phyloP scores from a whole-genome alignment of 1,284 basidiomycete species.

The Leccinum pachyderme region DNA sequence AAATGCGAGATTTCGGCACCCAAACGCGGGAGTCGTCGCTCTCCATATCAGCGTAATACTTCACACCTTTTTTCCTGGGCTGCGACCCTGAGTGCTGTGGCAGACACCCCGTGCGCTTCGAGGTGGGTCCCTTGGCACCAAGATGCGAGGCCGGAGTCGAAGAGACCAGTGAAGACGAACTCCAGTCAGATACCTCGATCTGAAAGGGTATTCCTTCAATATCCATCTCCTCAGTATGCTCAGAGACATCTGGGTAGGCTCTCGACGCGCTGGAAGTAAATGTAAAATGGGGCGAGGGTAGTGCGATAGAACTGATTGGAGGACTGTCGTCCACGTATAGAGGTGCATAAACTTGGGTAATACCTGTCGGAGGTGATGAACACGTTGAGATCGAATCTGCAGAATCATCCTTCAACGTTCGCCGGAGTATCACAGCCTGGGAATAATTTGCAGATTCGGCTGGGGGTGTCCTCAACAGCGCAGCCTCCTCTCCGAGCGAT shows the following conservation, averaged over 20 bases:
- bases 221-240: neutral
- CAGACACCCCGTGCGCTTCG: constrained; percentile 5
- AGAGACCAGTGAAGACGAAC: neutral
- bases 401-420: constrained; percentile 12
- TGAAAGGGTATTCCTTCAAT: neutral
- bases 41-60: constrained; percentile 20
- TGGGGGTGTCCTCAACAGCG: constrained; percentile 18
- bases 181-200: constrained; percentile 10
- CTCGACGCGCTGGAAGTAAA: constrained; percentile 17
- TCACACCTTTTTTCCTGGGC: constrained; percentile 16
- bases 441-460: constrained; percentile 1
- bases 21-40: constrained; percentile 30
- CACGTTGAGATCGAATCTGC: constrained; percentile 5
- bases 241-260: constrained; percentile 8
- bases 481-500: constrained; percentile 11
- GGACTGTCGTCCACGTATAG: constrained; percentile 19
- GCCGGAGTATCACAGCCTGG: constrained; percentile 8
- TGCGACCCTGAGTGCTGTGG: constrained; percentile 9
- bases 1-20: constrained; percentile 26
- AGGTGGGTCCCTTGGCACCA: constrained; percentile 11
- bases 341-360: constrained; percentile 20
- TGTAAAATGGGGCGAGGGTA: constrained; percentile 14
- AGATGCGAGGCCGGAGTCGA: constrained; percentile 4
- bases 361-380: constrained; percentile 27
- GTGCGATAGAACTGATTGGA: constrained; percentile 3